Evolutionary conservation across 805 yeast genomes (phyloP), one percentile per base, ranked within the genome.

Genomic region (Dipodascopsis uninucleata): DNA sequence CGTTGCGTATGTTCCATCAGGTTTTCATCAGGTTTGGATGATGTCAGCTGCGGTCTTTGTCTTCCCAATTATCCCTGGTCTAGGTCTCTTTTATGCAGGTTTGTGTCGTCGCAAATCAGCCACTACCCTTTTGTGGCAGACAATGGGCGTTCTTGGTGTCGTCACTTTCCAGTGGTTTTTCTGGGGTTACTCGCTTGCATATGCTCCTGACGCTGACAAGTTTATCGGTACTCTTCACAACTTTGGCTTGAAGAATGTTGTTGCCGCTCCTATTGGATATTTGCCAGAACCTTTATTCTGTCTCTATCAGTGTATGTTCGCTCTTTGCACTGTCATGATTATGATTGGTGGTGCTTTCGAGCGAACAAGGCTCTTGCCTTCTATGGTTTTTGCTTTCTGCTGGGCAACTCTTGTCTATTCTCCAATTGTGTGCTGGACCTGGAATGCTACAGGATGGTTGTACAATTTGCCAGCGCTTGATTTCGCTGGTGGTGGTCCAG

Each of bases 401-500:
- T 93, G 97, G 96, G 78, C 85, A 72, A 88, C 97, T 7, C 77
- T 93, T 36, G 98, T 93, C 35, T 93, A 93, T 76, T 83, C 94
- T 67, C 97, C 97, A 44, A 76, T 84, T 66, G 98, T 97, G 14
- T 84, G 82, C 70, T 90, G 97, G 97, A 85, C 95, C 21, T 93
- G 98, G 98, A 90, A 90, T 66, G 77, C 82, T 21, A 76, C 76
- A 46, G 98, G 98, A 41, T 93, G 97, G 98, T 74, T 90, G 55
- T 76, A 74, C 44, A 67, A 68, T 36, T 73, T 90, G 43, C 97
- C 97, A 55, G 82, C 89, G 28, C 76, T 87, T 50, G 98, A 93
- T 71, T 93, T 85, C 63, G 98, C 98, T 18, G 98, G 98, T 63
- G 97, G 97, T 63, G 96, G 96, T 53, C 96, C 97, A 51, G 97